A percentile compares a stretch with the other conserved stretches of the same genome.
These are phyloP conservation scores for Eucalyptus albens DNA, from an alignment of 345 rosid genomes.

Conservation along the genomic window DNA sequence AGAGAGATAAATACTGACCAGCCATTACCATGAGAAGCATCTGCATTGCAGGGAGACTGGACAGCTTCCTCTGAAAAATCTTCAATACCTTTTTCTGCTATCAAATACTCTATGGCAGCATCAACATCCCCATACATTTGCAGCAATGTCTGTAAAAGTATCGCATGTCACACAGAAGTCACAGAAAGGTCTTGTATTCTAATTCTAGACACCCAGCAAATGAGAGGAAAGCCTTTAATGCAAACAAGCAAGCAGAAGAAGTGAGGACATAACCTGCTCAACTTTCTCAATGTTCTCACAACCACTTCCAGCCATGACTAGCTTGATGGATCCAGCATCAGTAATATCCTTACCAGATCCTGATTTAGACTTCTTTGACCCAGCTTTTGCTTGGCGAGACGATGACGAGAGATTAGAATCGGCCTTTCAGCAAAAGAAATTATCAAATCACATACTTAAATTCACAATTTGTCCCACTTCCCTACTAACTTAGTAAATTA, in stretches of 20 bases:
- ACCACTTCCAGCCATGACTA: conserved; percentile 76
- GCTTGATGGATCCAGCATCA: conserved; percentile 45
- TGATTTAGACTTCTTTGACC: conserved; percentile 29
- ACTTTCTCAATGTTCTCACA: conserved; percentile 56
- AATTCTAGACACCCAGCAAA: neutral
- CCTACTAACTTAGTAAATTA: neutral
- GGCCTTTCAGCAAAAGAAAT: conserved; percentile 48
- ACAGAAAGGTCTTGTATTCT: neutral
- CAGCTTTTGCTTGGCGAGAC: conserved; percentile 51
- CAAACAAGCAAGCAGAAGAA: neutral
- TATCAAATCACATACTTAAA: neutral
- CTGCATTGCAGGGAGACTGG: conserved; percentile 8
- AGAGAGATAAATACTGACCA: conserved; percentile 10
- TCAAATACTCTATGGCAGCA: conserved; percentile 72
- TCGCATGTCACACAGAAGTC: neutral
- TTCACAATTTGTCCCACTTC: neutral
- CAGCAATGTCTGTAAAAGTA: conserved; percentile 39
- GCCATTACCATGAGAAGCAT: conserved; percentile 44
- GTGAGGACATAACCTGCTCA: conserved; percentile 30
- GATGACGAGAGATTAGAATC: conserved; percentile 77
- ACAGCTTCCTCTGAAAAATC: conserved; percentile 13
- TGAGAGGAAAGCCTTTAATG: neutral
- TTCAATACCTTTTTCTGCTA: conserved; percentile 51
- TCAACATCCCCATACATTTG: conserved; percentile 75
- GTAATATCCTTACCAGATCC: conserved; percentile 9